Base-by-base conservation (phyloP, 1,139 yeast species). In the Zygosaccharomyces pseudobailii region DNA sequence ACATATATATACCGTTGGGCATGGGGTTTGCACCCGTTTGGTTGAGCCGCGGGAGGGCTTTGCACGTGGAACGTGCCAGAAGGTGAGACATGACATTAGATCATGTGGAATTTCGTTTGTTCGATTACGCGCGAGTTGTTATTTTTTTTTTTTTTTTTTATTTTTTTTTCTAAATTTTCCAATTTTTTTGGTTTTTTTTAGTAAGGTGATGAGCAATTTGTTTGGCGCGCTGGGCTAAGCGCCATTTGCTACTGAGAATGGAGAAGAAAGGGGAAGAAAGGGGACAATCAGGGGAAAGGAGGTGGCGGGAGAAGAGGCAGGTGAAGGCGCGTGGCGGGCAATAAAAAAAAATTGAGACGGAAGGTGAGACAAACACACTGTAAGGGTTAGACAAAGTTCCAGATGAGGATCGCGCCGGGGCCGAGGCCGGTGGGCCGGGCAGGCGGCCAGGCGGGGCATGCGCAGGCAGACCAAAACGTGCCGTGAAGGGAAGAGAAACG, bases 1-100 rank as follows among this genome's bases (percentile, higher is more conserved):
- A 38, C 42, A 48, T 48, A 38, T 39, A 35, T 42, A 40, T 45
- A 42, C 34, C 43, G 33, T 30, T 9, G 13, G 33, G 10, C 17
- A 10, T 30, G 5, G 17, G 7, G 5, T 7, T 30, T 30, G 33
- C 33, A 30, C 33, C 33, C 33, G 31, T 24, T 13, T 30, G 19
- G 33, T 30, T 30, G 33, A 30, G 13, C 33, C 33, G 5, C 30
- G 24, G 27, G 38, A 27, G 34, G 30, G 37, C 27, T 19, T 38
- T 37, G 34, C 6, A 42, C 24, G 40, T 30, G 33, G 33, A 30
- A 30, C 19, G 33, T 30, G 33, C 33, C 19, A 30, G 33, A 30
- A 30, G 10, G 33, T n/a, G 33, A 30, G 33, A 30, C 33, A 30
- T 19, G 33, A 19, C 33, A 10, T 6, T 19, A 7, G 19, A n/a